Conservation (phyloP, 331 rosid genomes). For the Dryas integrifolia region DNA sequence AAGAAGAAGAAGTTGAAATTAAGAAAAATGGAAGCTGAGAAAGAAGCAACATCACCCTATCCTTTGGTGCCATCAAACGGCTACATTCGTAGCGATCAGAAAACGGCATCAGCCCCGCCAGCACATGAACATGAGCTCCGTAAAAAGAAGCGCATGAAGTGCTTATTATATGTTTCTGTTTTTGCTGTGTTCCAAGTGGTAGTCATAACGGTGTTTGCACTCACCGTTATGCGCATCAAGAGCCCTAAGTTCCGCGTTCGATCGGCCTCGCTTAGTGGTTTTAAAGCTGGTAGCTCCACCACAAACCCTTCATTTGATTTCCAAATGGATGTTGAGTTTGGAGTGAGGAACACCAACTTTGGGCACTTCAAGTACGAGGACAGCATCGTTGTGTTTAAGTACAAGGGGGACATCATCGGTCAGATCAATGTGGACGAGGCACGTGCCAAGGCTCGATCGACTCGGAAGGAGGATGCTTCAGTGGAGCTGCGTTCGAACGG, state of each 20-base stretch:
- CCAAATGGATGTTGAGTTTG: constrained; percentile 13
- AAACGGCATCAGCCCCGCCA: background rate
- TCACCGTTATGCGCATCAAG: constrained; percentile 30
- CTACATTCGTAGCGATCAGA: constrained; percentile 17
- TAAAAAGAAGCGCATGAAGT: constrained; percentile 27
- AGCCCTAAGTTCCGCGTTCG: constrained; percentile 30
- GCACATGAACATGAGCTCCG: background rate
- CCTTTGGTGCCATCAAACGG: constrained; percentile 17
- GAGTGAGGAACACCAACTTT: constrained; percentile 30
- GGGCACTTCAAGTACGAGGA: constrained; percentile 16
- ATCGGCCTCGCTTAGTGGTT: constrained; percentile 11
- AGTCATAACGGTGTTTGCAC: constrained; percentile 18
- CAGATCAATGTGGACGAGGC: constrained; percentile 16
- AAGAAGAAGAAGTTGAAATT: background rate
- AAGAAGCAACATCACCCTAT: background rate
- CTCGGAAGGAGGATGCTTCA: constrained; percentile 17
- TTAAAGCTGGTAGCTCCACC: constrained; percentile 8
- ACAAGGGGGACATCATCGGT: constrained; percentile 6
- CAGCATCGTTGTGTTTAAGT: no score
- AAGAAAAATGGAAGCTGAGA: constrained; percentile 21
- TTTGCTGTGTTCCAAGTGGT: constrained; percentile 14
- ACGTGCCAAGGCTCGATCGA: constrained; percentile 27
- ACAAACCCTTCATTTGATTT: constrained; percentile 16
- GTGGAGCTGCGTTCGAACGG: constrained; percentile 14
- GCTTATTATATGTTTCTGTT: constrained; percentile 8